Evolutionary conservation across 2,329 filamentous ascomycete genomes (phyloP).

Genomic region (Trichophyton benhamiae): DNA sequence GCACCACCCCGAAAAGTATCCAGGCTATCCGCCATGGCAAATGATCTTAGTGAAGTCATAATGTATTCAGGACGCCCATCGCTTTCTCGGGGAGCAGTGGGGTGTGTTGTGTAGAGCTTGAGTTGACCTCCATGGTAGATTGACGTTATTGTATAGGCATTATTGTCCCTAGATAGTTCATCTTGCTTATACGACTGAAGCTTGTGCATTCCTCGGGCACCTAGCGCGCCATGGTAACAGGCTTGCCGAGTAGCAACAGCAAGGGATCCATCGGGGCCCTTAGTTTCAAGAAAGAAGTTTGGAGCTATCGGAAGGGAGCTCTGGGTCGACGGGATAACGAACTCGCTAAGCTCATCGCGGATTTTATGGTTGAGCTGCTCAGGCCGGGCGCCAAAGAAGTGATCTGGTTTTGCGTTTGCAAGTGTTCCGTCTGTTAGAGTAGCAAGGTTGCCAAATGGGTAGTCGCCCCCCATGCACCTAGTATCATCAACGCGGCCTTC

Average conservation of each 20-base stretch:
- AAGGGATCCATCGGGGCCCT: constrained; percentile 24
- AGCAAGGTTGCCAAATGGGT: constrained; percentile 27
- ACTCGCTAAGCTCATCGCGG: constrained; percentile 16
- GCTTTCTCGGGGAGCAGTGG: background rate
- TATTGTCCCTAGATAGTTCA: constrained; percentile 18
- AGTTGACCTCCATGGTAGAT: constrained; percentile 7
- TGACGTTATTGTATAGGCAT: constrained; percentile 18
- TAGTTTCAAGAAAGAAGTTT: constrained; percentile 35
- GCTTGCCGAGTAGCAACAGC: constrained; percentile 26
- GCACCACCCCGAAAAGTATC: constrained; percentile 20
- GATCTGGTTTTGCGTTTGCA: constrained; percentile 19
- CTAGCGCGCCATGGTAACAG: constrained; percentile 29
- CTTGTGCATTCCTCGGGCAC: constrained; percentile 27
- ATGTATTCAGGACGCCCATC: constrained; percentile 4
- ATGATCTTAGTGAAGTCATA: constrained; percentile 7
- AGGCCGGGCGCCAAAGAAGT: constrained; percentile 22
- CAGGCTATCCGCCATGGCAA: constrained; percentile 2
- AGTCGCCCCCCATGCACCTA: constrained; percentile 17
- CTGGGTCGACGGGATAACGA: constrained; percentile 23
- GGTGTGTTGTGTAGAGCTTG: constrained; percentile 9
- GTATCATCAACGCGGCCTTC: constrained; percentile 11
- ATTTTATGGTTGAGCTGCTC: constrained; percentile 20
- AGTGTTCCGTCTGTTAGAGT: constrained; percentile 24
- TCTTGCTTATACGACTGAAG: constrained; percentile 27
- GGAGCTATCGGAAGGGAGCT: constrained; percentile 23